These are phyloP conservation scores for Parathielavia hyrcaniae DNA, from an alignment of 495 filamentous ascomycete genomes.

Conservation along the genomic window DNA sequence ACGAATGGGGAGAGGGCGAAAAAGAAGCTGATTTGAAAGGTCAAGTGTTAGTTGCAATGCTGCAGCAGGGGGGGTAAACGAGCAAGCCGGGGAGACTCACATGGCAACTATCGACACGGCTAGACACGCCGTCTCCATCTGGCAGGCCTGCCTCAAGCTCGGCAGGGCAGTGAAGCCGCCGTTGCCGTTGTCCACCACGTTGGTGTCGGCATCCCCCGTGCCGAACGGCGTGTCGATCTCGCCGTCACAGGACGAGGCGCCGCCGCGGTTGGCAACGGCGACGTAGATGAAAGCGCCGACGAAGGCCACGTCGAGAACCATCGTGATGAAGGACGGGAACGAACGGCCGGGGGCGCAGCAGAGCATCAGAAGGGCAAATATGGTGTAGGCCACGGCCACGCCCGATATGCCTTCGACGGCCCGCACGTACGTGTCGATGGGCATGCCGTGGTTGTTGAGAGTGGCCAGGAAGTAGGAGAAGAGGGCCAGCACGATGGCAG, in stretches of 20 bases:
- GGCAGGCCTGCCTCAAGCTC: conserved; percentile 55
- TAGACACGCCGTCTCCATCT: conserved; percentile 64
- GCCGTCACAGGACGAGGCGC: conserved; percentile 56
- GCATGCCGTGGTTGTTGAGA: conserved; percentile 51
- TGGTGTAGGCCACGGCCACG: conserved; percentile 61
- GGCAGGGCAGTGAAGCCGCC: conserved; percentile 39
- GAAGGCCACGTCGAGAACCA: conserved; percentile 59
- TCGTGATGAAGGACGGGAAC: conserved; percentile 59
- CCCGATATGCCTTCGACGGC: conserved; percentile 82
- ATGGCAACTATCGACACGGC: conserved; percentile 70
- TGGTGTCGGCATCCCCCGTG: conserved; percentile 46
- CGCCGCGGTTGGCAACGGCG: conserved; percentile 54
- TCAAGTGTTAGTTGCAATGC: conserved; percentile 11
- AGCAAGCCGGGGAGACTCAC: conserved; percentile 48
- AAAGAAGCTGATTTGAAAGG: conserved; percentile 48
- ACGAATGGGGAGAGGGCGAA: conserved; percentile 60
- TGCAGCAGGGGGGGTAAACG: neutral
- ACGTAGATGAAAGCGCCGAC: conserved; percentile 55
- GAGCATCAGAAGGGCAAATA: conserved; percentile 63
- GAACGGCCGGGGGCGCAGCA: conserved; percentile 70
- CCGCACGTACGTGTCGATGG: conserved; percentile 57
- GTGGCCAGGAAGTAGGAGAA: conserved; percentile 69
- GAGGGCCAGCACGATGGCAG: conserved; percentile 67
- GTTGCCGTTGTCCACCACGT: conserved; percentile 32
- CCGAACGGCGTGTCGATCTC: conserved; percentile 62